Conservation (phyloP, 2,329 filamentous ascomycete genomes). For the Monosporascus ibericus region DNA sequence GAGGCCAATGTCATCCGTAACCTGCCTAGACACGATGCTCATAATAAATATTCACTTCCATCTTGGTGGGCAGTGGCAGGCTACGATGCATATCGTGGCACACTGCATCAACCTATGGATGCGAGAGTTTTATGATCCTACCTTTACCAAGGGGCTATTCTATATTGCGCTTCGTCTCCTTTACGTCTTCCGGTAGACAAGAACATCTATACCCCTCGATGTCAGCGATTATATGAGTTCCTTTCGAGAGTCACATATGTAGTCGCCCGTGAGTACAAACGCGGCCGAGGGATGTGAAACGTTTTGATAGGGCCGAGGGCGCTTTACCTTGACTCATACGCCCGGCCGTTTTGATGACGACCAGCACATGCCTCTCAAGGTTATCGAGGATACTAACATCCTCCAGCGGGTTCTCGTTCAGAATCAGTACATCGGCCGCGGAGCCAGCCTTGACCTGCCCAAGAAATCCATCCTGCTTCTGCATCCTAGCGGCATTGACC, state of each 20-base stretch:
- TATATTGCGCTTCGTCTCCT: neutral
- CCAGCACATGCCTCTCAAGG: conserved; percentile 37
- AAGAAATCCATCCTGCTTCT: conserved; percentile 36
- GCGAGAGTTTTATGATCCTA: too few species aligned
- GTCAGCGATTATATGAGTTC: neutral
- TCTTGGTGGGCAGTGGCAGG: too few species aligned
- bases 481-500: conserved; percentile 40
- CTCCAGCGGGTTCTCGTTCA: conserved; percentile 43
- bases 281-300: too few species aligned
- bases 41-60: too few species aligned
- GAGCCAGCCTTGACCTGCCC: conserved; percentile 42
- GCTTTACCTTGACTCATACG: conserved; percentile 17
- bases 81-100: too few species aligned
- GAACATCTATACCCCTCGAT: neutral
- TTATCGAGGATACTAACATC: conserved; percentile 42
- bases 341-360: conserved; percentile 45
- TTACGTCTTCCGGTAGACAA: neutral
- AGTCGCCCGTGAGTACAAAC: too few species aligned
- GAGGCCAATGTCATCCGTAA: too few species aligned
- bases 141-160: neutral
- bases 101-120: too few species aligned
- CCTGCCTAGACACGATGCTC: too few species aligned
- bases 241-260: neutral
- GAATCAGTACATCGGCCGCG: conserved; percentile 41
- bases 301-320: neutral